Conservation (phyloP, 345 rosid species). For the Camelina hispida region DNA sequence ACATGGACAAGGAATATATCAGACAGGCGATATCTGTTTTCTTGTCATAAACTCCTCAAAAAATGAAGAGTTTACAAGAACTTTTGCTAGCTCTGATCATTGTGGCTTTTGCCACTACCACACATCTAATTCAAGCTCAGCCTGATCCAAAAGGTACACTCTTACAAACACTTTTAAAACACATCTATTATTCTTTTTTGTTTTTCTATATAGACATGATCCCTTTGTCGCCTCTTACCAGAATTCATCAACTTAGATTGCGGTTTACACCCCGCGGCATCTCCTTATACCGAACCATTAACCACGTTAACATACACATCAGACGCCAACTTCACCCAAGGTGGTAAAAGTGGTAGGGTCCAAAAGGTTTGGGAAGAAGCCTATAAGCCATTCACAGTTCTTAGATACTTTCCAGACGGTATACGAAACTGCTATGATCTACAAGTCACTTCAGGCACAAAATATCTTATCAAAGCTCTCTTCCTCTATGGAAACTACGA, state of each 20-base stretch:
- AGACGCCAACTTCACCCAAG: conserved; percentile 45
- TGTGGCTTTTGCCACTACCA: conserved; percentile 12
- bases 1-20: background rate
- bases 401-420: conserved; percentile 52
- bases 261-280: conserved; percentile 36
- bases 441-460: conserved; percentile 12
- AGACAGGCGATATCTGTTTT: conserved; percentile 25
- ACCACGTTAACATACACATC: conserved; percentile 41
- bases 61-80: conserved; percentile 31
- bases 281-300: conserved; percentile 34
- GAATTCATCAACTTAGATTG: conserved; percentile 59
- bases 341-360: conserved; percentile 40
- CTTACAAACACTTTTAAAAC: background rate
- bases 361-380: conserved; percentile 8
- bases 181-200: background rate
- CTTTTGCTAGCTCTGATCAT: conserved; percentile 20
- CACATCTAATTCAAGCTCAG: conserved; percentile 28
- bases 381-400: conserved; percentile 23
- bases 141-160: conserved; percentile 42
- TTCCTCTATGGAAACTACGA: conserved; percentile 59
- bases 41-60: background rate
- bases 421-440: conserved; percentile 50
- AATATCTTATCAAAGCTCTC: conserved; percentile 47
- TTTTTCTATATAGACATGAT: background rate
- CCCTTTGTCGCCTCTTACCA: conserved; percentile 21